Percentiles rank a stretch among this genome's conserved stretches.
Evolutionary conservation across 1,139 yeast species (phyloP).

Genomic region (Kodamaea fungicola): DNA sequence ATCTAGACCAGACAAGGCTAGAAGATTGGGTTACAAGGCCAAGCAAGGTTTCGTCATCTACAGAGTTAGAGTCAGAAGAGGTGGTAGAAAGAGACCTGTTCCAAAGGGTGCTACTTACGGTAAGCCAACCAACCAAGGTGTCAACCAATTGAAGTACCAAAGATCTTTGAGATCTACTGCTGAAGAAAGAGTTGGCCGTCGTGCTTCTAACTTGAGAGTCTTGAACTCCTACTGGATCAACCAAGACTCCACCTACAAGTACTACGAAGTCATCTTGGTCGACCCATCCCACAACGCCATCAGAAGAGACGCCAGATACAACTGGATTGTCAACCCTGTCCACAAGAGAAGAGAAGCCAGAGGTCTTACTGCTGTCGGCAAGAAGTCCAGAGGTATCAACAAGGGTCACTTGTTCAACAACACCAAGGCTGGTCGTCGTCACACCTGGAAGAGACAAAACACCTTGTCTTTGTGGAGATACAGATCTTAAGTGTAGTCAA

Average conservation of each 20-base stretch:
- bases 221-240: slow-evolving; percentile 99
- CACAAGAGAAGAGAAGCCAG: slow-evolving; percentile 99
- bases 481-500: slow-evolving; percentile 66
- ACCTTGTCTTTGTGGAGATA: slow-evolving; percentile 99
- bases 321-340: slow-evolving; percentile 99
- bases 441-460: slow-evolving; percentile 99
- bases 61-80: slow-evolving; percentile 99
- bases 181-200: slow-evolving; percentile 99
- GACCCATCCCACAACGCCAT: slow-evolving; percentile 99
- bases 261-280: slow-evolving; percentile 94
- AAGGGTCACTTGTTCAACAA: slow-evolving; percentile 99
- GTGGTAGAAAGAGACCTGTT: slow-evolving; percentile 99
- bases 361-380: slow-evolving; percentile 98
- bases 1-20: slow-evolving; percentile 99
- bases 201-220: slow-evolving; percentile 98
- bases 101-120: slow-evolving; percentile 99
- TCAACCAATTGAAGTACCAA: slow-evolving; percentile 98
- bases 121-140: slow-evolving; percentile 99
- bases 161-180: slow-evolving; percentile 97
- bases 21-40: slow-evolving; percentile 99
- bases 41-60: slow-evolving; percentile 98
- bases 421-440: slow-evolving; percentile 97
- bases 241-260: slow-evolving; percentile 99
- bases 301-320: slow-evolving; percentile 98
- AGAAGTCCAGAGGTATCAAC: slow-evolving; percentile 99